Evolutionary conservation across 495 filamentous ascomycete genomes (phyloP), one percentile per base, ranked within the genome.

Genomic region (Aspergillus cristatus): DNA sequence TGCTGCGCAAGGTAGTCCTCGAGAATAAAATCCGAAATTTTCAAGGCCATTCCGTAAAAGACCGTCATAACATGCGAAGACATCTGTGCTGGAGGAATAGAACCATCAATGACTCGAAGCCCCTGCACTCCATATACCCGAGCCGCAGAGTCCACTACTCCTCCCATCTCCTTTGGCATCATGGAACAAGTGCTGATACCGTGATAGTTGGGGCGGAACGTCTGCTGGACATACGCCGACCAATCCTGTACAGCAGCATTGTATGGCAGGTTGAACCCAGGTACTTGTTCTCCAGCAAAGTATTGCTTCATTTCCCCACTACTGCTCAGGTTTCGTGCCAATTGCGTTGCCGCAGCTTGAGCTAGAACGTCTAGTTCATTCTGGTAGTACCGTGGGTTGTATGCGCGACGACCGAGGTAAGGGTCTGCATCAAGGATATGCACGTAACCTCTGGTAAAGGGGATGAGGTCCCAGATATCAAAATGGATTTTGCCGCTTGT

Each of bases 361-460:
- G 74, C 40, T 11, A 67, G 70, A 6, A 41, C 18, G 37, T 76
- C 71, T 0, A 57, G 50, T n/a, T 50, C 56, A 28, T 67, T 39
- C 11, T 48, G 54, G 5, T 77, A 54, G 52, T 53, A 74, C 28
- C 54, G 54, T 0, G 62, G 60, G 41, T 70, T 57, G 42, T 65
- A 60, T 0, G 76, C 63, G 33, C 65, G 24, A 1, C 71, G 72
- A 1, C 34, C 38, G 34, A 58, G 55, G 2, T 26, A 18, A 1
- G 56, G 66, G 37, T 57, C 43, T 12, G 52, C 34, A 1, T 46
- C 55, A 1, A 37, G 37, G 43, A 78, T 67, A 7, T 56, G 63
- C 7, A 77, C 62, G 35, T 48, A 69, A 16, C 74, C 73, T 2
- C 68, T 55, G 0, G 68, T 73, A 1, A 60, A 46, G 1, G 70